Conservation (phyloP, 108 stramenopile genomes). For the Fragilaria radians region DNA sequence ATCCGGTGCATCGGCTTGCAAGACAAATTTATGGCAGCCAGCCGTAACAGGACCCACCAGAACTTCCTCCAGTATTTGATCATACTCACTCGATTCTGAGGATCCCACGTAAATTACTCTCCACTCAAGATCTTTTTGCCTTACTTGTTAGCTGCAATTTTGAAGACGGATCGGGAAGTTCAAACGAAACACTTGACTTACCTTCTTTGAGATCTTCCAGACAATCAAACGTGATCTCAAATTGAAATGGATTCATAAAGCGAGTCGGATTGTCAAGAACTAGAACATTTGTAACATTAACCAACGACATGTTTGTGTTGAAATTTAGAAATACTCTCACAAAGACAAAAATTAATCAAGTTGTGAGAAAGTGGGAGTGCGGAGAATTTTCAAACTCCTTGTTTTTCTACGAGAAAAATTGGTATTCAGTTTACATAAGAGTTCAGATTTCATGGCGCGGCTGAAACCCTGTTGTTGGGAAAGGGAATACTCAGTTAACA, state of each 20-base stretch:
- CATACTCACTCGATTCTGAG: slow-evolving; percentile 81
- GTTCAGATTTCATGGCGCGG: not conserved
- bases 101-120: slow-evolving; percentile 96
- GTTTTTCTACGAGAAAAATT: not conserved
- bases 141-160: not conserved
- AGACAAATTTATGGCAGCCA: slow-evolving; percentile 86
- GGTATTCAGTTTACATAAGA: not conserved
- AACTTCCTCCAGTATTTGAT: slow-evolving; percentile 95
- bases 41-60: slow-evolving; percentile 96
- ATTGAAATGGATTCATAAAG: slow-evolving; percentile 91
- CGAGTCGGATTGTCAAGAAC: slow-evolving; percentile 93
- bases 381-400: not conserved
- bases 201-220: slow-evolving; percentile 69
- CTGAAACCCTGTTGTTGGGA: not conserved
- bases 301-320: slow-evolving; percentile 58
- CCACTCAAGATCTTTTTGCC: slow-evolving; percentile 85
- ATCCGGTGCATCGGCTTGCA: slow-evolving; percentile 91
- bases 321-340: not conserved
- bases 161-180: not conserved
- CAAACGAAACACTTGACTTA: slow-evolving; percentile 9
- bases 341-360: not conserved
- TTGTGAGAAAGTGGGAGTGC: not conserved
- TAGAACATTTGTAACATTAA: slow-evolving; percentile 77
- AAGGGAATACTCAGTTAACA: not conserved
- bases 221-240: slow-evolving; percentile 99